A percentile compares a stretch with the other conserved stretches of the same genome.
phyloP scores from a whole-genome alignment of 2,329 filamentous ascomycete genomes.

The Orbilia brochopaga region DNA sequence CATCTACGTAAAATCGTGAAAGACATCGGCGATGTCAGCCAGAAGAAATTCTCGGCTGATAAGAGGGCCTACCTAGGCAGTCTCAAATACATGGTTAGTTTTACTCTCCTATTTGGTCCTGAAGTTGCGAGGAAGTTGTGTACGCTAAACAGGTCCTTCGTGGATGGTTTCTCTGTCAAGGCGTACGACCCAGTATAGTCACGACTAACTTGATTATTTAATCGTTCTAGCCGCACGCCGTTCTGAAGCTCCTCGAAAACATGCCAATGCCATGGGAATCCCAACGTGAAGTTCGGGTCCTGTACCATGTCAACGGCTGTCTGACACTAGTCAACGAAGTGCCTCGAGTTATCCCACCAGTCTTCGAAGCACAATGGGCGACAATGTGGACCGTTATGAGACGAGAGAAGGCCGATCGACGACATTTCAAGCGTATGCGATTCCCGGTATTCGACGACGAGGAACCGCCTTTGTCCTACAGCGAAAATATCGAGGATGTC shows the following conservation, averaged over 20 bases:
- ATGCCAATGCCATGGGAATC: slow-evolving; percentile 99
- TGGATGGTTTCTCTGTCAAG: slow-evolving; percentile 38
- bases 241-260: slow-evolving; percentile 95
- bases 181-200: slow-evolving; percentile 50
- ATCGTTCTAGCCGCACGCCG: slow-evolving; percentile 73
- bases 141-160: slow-evolving; percentile 50
- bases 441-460: slow-evolving; percentile 99
- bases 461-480: slow-evolving; percentile 95
- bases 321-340: slow-evolving; percentile 96
- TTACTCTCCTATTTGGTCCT: slow-evolving; percentile 9
- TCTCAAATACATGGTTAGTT: slow-evolving; percentile 83
- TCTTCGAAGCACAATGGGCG: slow-evolving; percentile 98
- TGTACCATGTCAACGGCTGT: slow-evolving; percentile 98
- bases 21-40: slow-evolving; percentile 98
- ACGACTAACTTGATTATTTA: slow-evolving; percentile 49
- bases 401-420: slow-evolving; percentile 92
- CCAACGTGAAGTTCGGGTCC: slow-evolving; percentile 90
- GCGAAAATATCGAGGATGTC: slow-evolving; percentile 98
- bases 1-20: slow-evolving; percentile 97
- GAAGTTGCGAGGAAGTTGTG: slow-evolving; percentile 36
- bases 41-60: slow-evolving; percentile 98
- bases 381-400: slow-evolving; percentile 99
- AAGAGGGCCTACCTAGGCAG: slow-evolving; percentile 97
- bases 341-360: slow-evolving; percentile 93
- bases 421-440: slow-evolving; percentile 98